Evolutionary conservation across 2,329 filamentous ascomycete species (phyloP).

Genomic region (Sarocladium kiliense): DNA sequence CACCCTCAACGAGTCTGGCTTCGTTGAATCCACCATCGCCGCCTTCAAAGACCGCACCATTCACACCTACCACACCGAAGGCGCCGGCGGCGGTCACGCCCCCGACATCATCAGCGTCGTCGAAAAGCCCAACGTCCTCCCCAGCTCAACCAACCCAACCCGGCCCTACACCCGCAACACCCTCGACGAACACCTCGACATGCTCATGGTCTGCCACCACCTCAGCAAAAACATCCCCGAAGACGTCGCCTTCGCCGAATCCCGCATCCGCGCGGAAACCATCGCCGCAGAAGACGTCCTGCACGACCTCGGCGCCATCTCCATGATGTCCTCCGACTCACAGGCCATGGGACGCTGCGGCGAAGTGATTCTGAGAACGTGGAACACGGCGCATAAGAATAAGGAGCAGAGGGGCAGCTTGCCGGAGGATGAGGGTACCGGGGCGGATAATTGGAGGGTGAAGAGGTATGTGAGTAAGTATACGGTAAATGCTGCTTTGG

Average conservation of each 20-base stretch:
- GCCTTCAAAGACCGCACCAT: slow-evolving; percentile 84
- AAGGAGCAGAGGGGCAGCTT: slow-evolving; percentile 76
- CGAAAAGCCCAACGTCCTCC: slow-evolving; percentile 81
- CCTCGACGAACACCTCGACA: slow-evolving; percentile 92
- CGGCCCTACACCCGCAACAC: slow-evolving; percentile 88
- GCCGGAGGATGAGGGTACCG: slow-evolving; percentile 71
- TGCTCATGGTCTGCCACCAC: slow-evolving; percentile 98
- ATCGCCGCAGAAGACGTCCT: slow-evolving; percentile 96
- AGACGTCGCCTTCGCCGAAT: slow-evolving; percentile 93
- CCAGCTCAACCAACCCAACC: slow-evolving; percentile 88
- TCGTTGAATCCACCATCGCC: slow-evolving; percentile 85
- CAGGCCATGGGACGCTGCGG: slow-evolving; percentile 97
- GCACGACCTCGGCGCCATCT: slow-evolving; percentile 90
- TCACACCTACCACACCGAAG: slow-evolving; percentile 96
- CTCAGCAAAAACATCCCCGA: slow-evolving; percentile 89
- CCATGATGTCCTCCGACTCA: slow-evolving; percentile 94
- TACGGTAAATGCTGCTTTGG: slow-evolving; percentile 87
- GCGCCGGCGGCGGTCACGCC: slow-evolving; percentile 88
- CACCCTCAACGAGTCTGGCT: slow-evolving; percentile 95
- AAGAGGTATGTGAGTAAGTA: slow-evolving; percentile 95
- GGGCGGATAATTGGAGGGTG: slow-evolving; percentile 84
- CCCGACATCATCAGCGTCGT: slow-evolving; percentile 95
- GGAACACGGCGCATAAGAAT: slow-evolving; percentile 98
- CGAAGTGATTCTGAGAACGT: slow-evolving; percentile 87
- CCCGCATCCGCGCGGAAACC: slow-evolving; percentile 88